These are phyloP conservation scores for Colletotrichum sp. DNA, from an alignment of 2,329 filamentous ascomycete species.

Conservation along the genomic window DNA sequence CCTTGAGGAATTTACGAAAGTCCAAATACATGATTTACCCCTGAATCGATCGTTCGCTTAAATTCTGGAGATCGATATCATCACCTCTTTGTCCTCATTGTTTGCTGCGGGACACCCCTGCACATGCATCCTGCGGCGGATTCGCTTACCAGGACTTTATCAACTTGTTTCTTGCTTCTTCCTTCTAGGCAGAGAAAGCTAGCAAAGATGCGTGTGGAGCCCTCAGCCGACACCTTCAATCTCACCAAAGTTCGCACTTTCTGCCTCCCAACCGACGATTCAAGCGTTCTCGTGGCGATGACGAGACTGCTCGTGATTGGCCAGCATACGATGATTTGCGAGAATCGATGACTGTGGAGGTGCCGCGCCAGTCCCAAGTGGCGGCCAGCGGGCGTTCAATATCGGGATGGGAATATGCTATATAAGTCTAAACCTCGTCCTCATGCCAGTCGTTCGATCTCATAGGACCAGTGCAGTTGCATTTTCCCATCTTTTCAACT, in stretches of 20 bases:
- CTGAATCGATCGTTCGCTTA: background rate
- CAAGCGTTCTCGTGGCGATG: background rate
- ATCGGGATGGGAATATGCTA: background rate
- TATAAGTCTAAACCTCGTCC: background rate
- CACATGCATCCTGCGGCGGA: background rate
- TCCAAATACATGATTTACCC: background rate
- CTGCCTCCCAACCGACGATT: background rate
- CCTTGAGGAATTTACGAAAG: background rate
- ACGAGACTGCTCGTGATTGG: background rate
- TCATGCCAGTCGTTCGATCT: background rate
- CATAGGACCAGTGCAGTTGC: fast-evolving
- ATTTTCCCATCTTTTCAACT: background rate
- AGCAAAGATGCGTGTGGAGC: background rate
- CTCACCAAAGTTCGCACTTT: background rate
- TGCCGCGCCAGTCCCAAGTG: background rate
- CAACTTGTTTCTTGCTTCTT: background rate
- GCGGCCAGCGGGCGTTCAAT: background rate
- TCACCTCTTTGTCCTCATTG: background rate
- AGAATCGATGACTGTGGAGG: background rate
- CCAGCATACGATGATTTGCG: background rate
- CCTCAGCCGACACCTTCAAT: background rate
- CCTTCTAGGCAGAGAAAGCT: background rate
- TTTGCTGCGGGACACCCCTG: background rate
- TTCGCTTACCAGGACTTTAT: background rate
- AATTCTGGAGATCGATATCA: background rate